Percentiles rank a stretch among this genome's conserved stretches.
Evolutionary conservation across 208 protist genomes (phyloP).

Genomic region (Wallacemonas sp.): DNA sequence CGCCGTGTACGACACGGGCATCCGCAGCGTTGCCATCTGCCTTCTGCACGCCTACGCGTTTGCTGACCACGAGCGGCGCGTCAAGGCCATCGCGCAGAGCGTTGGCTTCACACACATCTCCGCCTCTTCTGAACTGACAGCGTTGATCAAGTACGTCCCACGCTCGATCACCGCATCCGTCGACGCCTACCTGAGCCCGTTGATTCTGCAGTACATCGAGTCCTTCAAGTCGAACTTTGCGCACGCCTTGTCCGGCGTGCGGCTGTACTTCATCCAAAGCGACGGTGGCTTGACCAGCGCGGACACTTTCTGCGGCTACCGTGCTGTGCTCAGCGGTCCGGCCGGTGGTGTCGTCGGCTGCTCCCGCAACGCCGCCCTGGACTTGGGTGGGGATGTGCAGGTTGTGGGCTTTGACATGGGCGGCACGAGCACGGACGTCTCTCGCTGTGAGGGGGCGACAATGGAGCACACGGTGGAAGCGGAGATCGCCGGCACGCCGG

Average conservation of each 20-base stretch:
- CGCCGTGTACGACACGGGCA: conserved; percentile 59
- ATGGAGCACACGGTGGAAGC: conserved; percentile 92
- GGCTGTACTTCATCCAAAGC: conserved; percentile 88
- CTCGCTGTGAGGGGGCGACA: conserved; percentile 61
- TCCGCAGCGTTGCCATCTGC: conserved; percentile 88
- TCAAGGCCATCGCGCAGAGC: conserved; percentile 78
- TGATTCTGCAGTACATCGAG: conserved; percentile 84
- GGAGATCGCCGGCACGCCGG: conserved; percentile 79
- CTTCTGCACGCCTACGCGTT: conserved; percentile 95
- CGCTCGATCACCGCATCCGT: conserved; percentile 93
- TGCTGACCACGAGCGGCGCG: conserved; percentile 73
- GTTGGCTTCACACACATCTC: conserved; percentile 92
- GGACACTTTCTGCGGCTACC: conserved; percentile 87
- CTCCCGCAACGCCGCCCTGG: conserved; percentile 62
- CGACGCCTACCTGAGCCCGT: conserved; percentile 96
- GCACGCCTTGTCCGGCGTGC: conserved; percentile 39
- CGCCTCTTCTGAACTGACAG: conserved; percentile 89
- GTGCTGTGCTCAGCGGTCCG: conserved; percentile 93
- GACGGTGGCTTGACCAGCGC: conserved; percentile 93
- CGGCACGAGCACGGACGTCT: conserved; percentile 95
- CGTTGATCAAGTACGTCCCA: conserved; percentile 92
- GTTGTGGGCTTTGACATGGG: conserved; percentile 95
- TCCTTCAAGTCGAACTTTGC: conserved; percentile 64
- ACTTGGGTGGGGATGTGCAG: conserved; percentile 28
- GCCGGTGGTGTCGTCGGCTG: conserved; percentile 95